Conservation (phyloP, 768 basidiomycete genomes). For the Pleurotus eryngii region DNA sequence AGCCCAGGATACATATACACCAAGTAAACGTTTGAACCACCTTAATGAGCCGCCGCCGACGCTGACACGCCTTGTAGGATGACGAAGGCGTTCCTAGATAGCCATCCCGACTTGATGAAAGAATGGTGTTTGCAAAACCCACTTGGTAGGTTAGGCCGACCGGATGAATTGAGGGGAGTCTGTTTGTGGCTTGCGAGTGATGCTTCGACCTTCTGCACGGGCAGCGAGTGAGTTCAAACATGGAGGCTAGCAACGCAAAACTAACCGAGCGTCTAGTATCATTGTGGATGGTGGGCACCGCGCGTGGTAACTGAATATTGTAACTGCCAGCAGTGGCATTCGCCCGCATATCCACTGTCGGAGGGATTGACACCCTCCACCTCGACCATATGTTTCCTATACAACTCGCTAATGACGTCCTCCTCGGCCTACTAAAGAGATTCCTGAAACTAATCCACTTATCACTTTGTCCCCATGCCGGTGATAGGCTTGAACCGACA, state of each 20-base stretch:
- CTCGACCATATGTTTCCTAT: too few relatives aligned
- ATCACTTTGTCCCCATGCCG: too few relatives aligned
- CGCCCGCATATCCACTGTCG: too few relatives aligned
- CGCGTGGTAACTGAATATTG: conserved; percentile 27
- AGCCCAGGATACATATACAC: conserved; percentile 76
- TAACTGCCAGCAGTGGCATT: too few relatives aligned
- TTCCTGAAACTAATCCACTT: too few relatives aligned
- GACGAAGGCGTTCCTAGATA: conserved; percentile 57
- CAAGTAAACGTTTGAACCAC: conserved; percentile 30
- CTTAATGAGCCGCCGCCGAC: neutral
- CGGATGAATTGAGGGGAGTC: conserved; percentile 68
- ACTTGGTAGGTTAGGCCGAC: conserved; percentile 58
- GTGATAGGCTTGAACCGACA: too few relatives aligned
- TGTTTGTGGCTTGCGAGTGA: conserved; percentile 65
- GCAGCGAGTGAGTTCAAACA: conserved; percentile 49
- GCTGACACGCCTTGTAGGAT: conserved; percentile 34
- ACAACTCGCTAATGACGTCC: too few relatives aligned
- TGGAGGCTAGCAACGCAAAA: neutral
- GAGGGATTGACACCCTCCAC: too few relatives aligned
- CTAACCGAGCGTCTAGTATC: conserved; percentile 15
- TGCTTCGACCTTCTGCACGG: conserved; percentile 71
- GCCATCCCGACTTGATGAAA: conserved; percentile 48
- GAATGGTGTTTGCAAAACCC: conserved; percentile 63
- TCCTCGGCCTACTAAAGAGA: too few relatives aligned
- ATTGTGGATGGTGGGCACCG: conserved; percentile 40